Conservation (phyloP, 768 basidiomycete genomes). For the Leucosporidium creatinivorum region DNA sequence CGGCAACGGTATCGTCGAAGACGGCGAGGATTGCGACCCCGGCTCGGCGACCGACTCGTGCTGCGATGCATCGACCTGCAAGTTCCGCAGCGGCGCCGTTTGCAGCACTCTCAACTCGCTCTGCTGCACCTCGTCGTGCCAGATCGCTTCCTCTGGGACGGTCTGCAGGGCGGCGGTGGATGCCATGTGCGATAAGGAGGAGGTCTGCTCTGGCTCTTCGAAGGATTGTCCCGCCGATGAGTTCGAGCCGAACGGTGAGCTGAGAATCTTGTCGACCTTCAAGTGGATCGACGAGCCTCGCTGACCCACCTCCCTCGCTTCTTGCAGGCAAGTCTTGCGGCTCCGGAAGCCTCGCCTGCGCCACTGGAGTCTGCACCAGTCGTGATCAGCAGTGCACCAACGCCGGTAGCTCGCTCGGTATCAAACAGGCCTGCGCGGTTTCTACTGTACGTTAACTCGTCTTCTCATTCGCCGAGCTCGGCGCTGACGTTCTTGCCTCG, state of each 20-base stretch:
- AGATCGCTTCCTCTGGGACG: conserved; percentile 49
- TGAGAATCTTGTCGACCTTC: not conserved
- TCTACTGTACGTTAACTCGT: conserved; percentile 3
- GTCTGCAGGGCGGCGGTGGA: conserved; percentile 68
- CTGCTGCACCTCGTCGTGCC: conserved; percentile 66
- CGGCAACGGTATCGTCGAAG: conserved; percentile 71
- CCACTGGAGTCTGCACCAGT: conserved; percentile 71
- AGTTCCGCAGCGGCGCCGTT: conserved; percentile 52
- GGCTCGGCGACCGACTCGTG: conserved; percentile 54
- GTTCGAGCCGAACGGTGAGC: conserved; percentile 56
- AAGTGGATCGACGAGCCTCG: not conserved
- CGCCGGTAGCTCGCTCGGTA: conserved; percentile 63
- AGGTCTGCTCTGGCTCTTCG: conserved; percentile 68
- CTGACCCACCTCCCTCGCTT: conserved; percentile 15
- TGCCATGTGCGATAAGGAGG: conserved; percentile 58
- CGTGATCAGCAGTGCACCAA: conserved; percentile 63
- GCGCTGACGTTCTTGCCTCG: not conserved
- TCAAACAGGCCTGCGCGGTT: conserved; percentile 59
- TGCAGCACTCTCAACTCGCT: conserved; percentile 70
- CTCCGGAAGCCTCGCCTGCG: conserved; percentile 57
- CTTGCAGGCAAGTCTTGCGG: conserved; percentile 63
- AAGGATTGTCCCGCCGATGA: conserved; percentile 63
- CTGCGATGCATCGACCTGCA: conserved; percentile 68
- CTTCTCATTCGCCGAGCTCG: too few relatives aligned
- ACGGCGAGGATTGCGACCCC: conserved; percentile 82